Base-by-base conservation (phyloP, 1,284 basidiomycete species). In the Xerocomus minutiporus region DNA sequence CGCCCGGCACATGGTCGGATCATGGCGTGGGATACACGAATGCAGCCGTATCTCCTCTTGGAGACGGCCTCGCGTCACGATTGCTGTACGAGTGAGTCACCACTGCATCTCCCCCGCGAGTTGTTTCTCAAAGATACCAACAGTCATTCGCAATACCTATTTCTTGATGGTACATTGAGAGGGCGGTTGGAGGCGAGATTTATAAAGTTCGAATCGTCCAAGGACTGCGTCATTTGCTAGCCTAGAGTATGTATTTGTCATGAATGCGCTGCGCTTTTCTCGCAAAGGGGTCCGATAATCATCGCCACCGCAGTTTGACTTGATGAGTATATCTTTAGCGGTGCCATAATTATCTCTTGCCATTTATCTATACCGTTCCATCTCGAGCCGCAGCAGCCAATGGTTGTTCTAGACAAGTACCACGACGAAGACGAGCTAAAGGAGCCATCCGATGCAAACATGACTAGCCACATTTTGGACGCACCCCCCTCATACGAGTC, bases 401-500 rank as follows among this genome's bases (percentile, higher is more conserved):
- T 61, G 60, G 57, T 51, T 2, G 15, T 53, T 9, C 32, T 51
- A 11, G 47, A 58, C 54, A 59, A 64, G 48, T 51, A 48, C 41
- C 17, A 46, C 34, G 52, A 51, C 31, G 36, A 51, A 51, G 60
- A 51, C 25, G 49, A 49, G 4, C 7, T 39, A 11, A 15, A 31
- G 7, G 50, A 44, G 25, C 8, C 50, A 15, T 36, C 51, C 9
- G 23, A 25, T 25, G 4, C 51, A 9, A 36, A 49, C 38, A 12
- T 9, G 28, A 29, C 2, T n/a, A 17, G 7, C n/a, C 20, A n/a
- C 8, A 12, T 12, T 31, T 4, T 12, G 31, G 62, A 63, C n/a
- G 48, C 58, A 17, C 62, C 62, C n/a, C 60, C 58, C 31, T 61
- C 62, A 6, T 61, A 65, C 25, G 62, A 61, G 25, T 46, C 48